These are phyloP conservation scores for Aspergillus pseudoterreus DNA, from an alignment of 2,329 filamentous ascomycete species.

Conservation along the genomic window DNA sequence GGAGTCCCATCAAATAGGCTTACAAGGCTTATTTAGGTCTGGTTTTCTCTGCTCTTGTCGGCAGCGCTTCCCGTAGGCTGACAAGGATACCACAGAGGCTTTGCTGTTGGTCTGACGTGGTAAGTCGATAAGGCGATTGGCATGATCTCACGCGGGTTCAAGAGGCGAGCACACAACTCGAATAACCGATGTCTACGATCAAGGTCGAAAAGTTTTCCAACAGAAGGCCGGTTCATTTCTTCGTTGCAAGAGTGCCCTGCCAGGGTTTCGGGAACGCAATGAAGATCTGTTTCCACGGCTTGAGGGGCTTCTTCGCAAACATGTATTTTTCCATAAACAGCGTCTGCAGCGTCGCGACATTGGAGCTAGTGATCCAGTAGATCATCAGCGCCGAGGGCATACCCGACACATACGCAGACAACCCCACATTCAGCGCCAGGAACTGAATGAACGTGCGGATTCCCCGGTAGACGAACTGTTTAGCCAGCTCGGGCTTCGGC, in stretches of 20 bases:
- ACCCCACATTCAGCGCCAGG: slow-evolving; percentile 39
- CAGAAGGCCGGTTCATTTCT: neutral
- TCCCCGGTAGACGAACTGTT: slow-evolving; percentile 18
- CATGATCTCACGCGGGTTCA: neutral
- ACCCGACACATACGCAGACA: slow-evolving; percentile 25
- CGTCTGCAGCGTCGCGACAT: slow-evolving; percentile 40
- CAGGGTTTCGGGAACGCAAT: slow-evolving; percentile 11
- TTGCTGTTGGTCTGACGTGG: too few relatives aligned
- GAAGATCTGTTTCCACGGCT: slow-evolving; percentile 33
- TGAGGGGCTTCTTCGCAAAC: slow-evolving; percentile 30
- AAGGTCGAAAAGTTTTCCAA: neutral
- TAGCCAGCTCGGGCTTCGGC: slow-evolving; percentile 23
- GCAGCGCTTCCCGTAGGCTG: too few relatives aligned
- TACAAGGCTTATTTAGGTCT: too few relatives aligned
- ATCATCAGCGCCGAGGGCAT: slow-evolving; percentile 46
- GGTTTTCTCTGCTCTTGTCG: too few relatives aligned
- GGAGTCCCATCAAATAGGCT: too few relatives aligned
- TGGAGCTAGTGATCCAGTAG: slow-evolving; percentile 49
- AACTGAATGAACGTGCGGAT: slow-evolving; percentile 32
- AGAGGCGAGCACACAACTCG: neutral
- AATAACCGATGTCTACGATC: neutral
- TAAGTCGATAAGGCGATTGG: too few relatives aligned
- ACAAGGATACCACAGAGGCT: too few relatives aligned
- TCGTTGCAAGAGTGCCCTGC: neutral
- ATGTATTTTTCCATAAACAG: slow-evolving; percentile 38